phyloP scores from a whole-genome alignment of 257 asterid species.

The Capsicum baccatum region DNA sequence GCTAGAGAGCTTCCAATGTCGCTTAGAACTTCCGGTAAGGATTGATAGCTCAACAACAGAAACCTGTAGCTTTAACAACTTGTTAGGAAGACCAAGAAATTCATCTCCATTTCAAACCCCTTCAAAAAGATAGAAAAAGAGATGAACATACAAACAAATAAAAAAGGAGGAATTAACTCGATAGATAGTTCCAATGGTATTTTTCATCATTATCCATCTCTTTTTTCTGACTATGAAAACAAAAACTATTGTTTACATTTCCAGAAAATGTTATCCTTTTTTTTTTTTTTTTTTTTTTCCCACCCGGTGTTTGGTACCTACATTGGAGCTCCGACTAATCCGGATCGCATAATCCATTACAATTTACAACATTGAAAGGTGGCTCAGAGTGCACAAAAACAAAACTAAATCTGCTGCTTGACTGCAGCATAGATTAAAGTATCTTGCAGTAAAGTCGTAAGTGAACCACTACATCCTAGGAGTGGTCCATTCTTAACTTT shows the following conservation, averaged over 20 bases:
- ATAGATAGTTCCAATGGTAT: not conserved
- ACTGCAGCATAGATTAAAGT: not conserved
- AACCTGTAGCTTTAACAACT: constrained; percentile 54
- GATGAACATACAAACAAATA: not conserved
- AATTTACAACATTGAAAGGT: not conserved
- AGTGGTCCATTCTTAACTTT: not conserved
- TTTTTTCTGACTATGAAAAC: constrained; percentile 1
- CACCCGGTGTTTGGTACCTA: too few relatives aligned
- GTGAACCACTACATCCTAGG: not conserved
- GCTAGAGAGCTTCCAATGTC: constrained; percentile 65
- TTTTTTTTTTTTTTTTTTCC: too few relatives aligned
- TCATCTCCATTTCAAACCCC: not conserved
- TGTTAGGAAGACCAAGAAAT: not conserved
- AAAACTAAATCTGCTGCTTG: not conserved
- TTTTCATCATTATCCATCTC: not conserved
- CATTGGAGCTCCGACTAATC: too few relatives aligned
- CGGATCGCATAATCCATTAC: not conserved
- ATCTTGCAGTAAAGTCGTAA: not conserved
- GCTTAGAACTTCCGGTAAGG: constrained; percentile 62
- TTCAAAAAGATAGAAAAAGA: not conserved
- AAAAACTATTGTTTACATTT: not conserved
- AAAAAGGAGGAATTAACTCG: not conserved
- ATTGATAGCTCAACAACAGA: constrained; percentile 82
- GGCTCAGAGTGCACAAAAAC: not conserved
- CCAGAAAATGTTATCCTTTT: not conserved